Conservation (phyloP, 805 yeast species). For the Hanseniaspora guilliermondii region DNA sequence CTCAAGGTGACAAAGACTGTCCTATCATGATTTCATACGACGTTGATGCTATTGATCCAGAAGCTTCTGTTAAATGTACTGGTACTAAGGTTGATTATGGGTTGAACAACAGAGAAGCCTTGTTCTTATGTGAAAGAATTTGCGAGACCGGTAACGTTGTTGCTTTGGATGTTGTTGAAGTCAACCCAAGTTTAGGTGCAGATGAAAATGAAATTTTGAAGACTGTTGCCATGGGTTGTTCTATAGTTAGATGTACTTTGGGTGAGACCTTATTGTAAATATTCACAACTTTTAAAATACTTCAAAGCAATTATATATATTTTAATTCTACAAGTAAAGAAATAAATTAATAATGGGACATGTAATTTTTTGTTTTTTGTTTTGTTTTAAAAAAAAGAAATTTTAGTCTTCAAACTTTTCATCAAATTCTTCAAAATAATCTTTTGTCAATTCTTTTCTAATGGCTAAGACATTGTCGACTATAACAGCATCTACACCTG, state of each 20-base stretch:
- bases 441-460: slow-evolving; percentile 57
- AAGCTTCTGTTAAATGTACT: slow-evolving; percentile 77
- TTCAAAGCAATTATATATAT: neutral
- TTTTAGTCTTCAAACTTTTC: neutral
- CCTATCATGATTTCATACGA: slow-evolving; percentile 90
- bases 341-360: neutral
- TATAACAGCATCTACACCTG: slow-evolving; percentile 97
- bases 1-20: slow-evolving; percentile 26
- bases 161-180: slow-evolving; percentile 85
- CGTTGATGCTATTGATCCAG: slow-evolving; percentile 93
- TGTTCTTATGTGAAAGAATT: slow-evolving; percentile 80
- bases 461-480: slow-evolving; percentile 90
- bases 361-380: neutral
- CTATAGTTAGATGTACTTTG: slow-evolving; percentile 83
- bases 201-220: slow-evolving; percentile 62
- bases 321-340: neutral
- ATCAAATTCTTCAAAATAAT: slow-evolving; percentile 6
- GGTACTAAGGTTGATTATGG: slow-evolving; percentile 98
- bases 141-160: slow-evolving; percentile 82
- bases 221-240: slow-evolving; percentile 81
- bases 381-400: neutral
- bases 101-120: slow-evolving; percentile 82
- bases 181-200: slow-evolving; percentile 80
- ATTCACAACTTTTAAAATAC: neutral
- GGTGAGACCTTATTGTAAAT: slow-evolving; percentile 64